These are phyloP conservation scores for Eragrostis nindensis DNA, from an alignment of 176 grass and related monocot species.

Conservation along the genomic window DNA sequence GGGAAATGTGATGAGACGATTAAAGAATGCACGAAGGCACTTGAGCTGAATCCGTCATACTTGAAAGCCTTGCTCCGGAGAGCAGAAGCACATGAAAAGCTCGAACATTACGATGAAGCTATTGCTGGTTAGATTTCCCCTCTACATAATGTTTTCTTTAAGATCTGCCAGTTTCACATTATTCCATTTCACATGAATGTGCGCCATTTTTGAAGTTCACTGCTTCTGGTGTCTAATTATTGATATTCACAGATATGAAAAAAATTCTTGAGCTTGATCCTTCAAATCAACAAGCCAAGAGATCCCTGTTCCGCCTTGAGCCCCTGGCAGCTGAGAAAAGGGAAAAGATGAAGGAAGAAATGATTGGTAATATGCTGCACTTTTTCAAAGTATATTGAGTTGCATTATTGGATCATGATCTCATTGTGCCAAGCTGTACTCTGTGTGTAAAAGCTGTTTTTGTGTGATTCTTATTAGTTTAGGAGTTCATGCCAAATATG, in stretches of 20 bases:
- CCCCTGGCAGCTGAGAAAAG: constrained; percentile 86
- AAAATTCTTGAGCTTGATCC: constrained; percentile 74
- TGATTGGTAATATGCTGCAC: constrained; percentile 69
- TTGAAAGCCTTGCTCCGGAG: constrained; percentile 88
- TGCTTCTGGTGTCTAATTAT: constrained; percentile 1
- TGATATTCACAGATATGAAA: constrained; percentile 77
- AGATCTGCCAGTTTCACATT: background rate
- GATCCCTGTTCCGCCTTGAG: constrained; percentile 68
- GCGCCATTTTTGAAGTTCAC: background rate
- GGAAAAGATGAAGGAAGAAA: constrained; percentile 99
- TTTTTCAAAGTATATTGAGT: constrained; percentile 11
- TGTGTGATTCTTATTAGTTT: background rate
- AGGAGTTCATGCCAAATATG: background rate
- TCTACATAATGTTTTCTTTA: constrained; percentile 5
- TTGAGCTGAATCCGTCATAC: constrained; percentile 92
- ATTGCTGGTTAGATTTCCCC: constrained; percentile 71
- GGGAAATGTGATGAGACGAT: constrained; percentile 77
- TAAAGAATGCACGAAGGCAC: constrained; percentile 95
- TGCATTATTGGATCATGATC: background rate
- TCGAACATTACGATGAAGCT: constrained; percentile 94
- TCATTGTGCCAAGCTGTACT: background rate
- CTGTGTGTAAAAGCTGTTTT: background rate
- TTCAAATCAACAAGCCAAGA: constrained; percentile 87
- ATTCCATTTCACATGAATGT: background rate
- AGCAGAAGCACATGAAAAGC: constrained; percentile 92